Percentiles rank a stretch among this genome's conserved stretches.
These are phyloP conservation scores for Suhomyces sp. DNA, from an alignment of 805 yeast species.

Conservation along the genomic window DNA sequence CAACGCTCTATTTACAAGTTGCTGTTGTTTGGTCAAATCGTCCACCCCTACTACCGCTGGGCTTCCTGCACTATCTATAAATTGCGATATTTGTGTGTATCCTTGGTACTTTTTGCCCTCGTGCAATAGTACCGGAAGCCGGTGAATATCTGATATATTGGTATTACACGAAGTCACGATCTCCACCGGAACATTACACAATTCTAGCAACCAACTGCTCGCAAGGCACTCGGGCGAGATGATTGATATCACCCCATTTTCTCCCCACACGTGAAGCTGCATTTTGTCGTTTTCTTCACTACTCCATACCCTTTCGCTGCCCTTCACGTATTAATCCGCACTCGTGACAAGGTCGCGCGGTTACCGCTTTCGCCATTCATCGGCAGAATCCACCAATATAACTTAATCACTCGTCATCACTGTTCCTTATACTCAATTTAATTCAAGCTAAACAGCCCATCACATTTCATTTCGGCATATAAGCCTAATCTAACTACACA, in stretches of 20 bases:
- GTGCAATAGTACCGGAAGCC: conserved; percentile 47
- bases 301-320: background rate
- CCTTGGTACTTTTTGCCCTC: conserved; percentile 36
- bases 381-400: background rate
- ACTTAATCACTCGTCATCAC: background rate
- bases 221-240: conserved; percentile 56
- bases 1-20: conserved; percentile 45
- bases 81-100: conserved; percentile 33
- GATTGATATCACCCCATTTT: conserved; percentile 33
- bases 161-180: conserved; percentile 59
- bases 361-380: background rate
- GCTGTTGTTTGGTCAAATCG: conserved; percentile 16
- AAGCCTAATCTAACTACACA: background rate
- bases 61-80: conserved; percentile 23
- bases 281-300: conserved; percentile 6
- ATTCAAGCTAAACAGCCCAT: background rate
- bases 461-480: background rate
- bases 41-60: conserved; percentile 10
- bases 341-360: background rate
- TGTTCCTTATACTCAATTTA: background rate
- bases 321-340: background rate
- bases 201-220: conserved; percentile 37
- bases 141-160: conserved; percentile 47
- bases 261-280: conserved; percentile 57
- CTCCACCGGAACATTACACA: conserved; percentile 17